Percentiles rank a stretch among this genome's conserved stretches.
Evolutionary conservation across 352 stramenopile genomes (phyloP).

Genomic region (Globisporangium iwayamae): DNA sequence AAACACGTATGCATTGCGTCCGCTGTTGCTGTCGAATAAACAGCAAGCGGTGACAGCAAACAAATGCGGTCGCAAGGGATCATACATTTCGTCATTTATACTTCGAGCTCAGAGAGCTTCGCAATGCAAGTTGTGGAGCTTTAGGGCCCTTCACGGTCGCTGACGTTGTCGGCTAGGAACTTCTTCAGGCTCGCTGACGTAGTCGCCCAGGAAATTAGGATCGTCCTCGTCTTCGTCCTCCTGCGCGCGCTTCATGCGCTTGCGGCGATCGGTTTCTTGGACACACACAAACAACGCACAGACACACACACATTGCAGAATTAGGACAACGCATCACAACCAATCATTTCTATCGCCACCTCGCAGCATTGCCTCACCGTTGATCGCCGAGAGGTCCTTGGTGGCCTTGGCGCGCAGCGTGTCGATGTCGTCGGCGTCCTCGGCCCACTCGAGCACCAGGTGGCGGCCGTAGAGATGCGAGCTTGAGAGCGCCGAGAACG

Average conservation of each 20-base stretch:
- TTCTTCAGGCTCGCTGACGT: too few relatives aligned
- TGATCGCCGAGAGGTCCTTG: slow-evolving; percentile 65
- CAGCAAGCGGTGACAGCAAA: too few relatives aligned
- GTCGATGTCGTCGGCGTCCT: slow-evolving; percentile 85
- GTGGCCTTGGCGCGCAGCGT: slow-evolving; percentile 80
- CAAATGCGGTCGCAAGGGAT: too few relatives aligned
- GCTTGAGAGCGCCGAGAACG: slow-evolving; percentile 89
- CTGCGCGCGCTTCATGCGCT: slow-evolving; percentile 49
- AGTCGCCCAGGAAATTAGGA: too few relatives aligned
- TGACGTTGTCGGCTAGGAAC: too few relatives aligned
- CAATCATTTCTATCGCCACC: neutral
- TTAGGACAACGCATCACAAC: slow-evolving; percentile 5
- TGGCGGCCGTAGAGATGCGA: slow-evolving; percentile 99
- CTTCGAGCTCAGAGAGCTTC: too few relatives aligned
- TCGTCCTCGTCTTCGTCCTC: slow-evolving; percentile 28
- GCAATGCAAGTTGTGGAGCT: too few relatives aligned
- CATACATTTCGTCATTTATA: too few relatives aligned
- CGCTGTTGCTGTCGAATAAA: too few relatives aligned
- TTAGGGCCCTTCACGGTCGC: too few relatives aligned
- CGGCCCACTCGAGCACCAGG: slow-evolving; percentile 98
- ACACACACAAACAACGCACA: neutral
- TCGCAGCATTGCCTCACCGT: slow-evolving; percentile 22
- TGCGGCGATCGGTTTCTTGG: slow-evolving; percentile 58
- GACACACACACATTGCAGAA: neutral
- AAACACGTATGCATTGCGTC: too few relatives aligned